Evolutionary conservation across 345 rosid species (phyloP).

Genomic region (Euphorbia pulcherrima): DNA sequence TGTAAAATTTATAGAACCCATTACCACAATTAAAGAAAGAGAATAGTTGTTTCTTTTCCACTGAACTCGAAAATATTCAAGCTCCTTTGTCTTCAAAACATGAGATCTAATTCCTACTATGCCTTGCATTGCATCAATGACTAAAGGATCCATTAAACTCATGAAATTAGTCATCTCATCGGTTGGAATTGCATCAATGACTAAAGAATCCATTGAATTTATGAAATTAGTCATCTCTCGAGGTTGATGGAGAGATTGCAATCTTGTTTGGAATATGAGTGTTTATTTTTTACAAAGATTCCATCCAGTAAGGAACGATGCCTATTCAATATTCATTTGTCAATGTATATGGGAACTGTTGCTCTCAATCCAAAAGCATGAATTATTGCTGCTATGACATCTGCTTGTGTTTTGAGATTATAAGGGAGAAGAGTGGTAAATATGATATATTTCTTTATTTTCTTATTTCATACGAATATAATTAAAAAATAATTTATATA

Average conservation of each 20-base stretch:
- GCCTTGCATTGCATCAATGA: constrained; percentile 41
- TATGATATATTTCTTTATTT: no score
- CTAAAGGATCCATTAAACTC: no score
- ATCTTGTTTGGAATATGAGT: constrained; percentile 22
- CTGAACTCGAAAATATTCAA: constrained; percentile 20
- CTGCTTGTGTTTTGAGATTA: no score
- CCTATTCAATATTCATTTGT: constrained; percentile 34
- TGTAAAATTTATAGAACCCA: no score
- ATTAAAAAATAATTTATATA: no score
- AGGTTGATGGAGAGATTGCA: constrained; percentile 21
- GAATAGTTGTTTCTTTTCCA: no score
- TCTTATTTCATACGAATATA: no score
- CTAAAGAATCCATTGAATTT: neutral
- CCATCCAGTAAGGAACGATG: constrained; percentile 28
- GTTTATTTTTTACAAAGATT: constrained; percentile 27
- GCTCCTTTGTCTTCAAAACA: constrained; percentile 17
- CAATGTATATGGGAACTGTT: constrained; percentile 32
- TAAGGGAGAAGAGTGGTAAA: no score
- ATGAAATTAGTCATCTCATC: no score
- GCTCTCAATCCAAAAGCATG: neutral
- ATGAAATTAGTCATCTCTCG: constrained; percentile 16
- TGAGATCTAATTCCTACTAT: constrained; percentile 32
- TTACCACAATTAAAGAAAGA: no score
- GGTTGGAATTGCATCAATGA: no score
- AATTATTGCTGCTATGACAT: no score